phyloP scores from a whole-genome alignment of 2,329 filamentous ascomycete genomes.

The Trichoderma pleuroti region DNA sequence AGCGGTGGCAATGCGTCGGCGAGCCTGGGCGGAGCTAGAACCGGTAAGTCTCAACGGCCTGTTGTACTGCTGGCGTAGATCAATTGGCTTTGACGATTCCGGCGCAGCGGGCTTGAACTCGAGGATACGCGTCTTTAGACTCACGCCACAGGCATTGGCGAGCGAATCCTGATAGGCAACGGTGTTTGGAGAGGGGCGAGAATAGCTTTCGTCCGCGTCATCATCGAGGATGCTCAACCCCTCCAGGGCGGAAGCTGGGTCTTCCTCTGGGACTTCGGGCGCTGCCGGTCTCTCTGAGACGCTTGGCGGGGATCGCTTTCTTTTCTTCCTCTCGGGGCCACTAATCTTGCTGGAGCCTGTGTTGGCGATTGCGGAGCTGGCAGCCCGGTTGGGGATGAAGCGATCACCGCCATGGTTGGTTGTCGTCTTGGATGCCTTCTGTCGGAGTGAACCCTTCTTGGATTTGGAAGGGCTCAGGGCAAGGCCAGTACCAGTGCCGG shows the following conservation, averaged over 20 bases:
- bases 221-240: constrained; percentile 68
- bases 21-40: constrained; percentile 75
- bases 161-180: constrained; percentile 90
- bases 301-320: constrained; percentile 61
- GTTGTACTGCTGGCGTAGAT: constrained; percentile 97
- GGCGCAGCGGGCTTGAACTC: constrained; percentile 98
- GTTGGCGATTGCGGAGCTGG: constrained; percentile 84
- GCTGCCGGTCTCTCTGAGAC: constrained; percentile 70
- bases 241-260: constrained; percentile 75
- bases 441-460: constrained; percentile 51
- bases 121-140: constrained; percentile 89
- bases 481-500: constrained; percentile 78
- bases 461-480: constrained; percentile 59
- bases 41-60: constrained; percentile 79
- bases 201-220: constrained; percentile 65
- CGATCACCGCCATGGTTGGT: constrained; percentile 79
- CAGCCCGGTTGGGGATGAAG: constrained; percentile 90
- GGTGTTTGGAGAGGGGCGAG: constrained; percentile 79
- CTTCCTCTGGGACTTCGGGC: constrained; percentile 75
- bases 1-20: constrained; percentile 87
- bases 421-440: constrained; percentile 71
- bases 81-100: constrained; percentile 96
- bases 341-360: constrained; percentile 81
- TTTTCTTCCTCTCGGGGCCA: constrained; percentile 62
- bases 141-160: constrained; percentile 87